Conservation (phyloP, 192 early-diverging fungal genomes). For the Ramicandelaber brevisporus region DNA sequence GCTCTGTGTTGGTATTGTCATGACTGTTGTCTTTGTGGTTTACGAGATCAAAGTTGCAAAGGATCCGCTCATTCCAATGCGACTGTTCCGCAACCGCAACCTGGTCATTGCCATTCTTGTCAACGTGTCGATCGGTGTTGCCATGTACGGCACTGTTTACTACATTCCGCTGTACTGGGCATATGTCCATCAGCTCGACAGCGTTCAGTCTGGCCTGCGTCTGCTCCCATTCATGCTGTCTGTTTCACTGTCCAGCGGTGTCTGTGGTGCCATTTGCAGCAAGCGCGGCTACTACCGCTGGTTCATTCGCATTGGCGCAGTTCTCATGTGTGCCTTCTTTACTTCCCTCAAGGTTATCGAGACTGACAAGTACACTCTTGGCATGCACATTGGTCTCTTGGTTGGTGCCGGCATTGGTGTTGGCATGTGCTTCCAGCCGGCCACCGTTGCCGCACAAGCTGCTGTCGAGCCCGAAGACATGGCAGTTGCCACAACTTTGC, state of each 20-base stretch:
- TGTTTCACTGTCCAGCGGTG: conserved; percentile 28
- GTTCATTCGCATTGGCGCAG: conserved; percentile 32
- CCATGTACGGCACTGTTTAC: no score
- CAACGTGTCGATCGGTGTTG: conserved; percentile 11
- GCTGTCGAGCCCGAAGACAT: conserved; percentile 26
- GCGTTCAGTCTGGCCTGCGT: conserved; percentile 41
- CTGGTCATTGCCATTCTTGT: conserved; percentile 4
- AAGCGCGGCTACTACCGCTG: conserved; percentile 27
- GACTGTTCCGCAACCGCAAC: conserved; percentile 24
- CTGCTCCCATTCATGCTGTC: conserved; percentile 48
- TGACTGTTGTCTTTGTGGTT: conserved; percentile 21
- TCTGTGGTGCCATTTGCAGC: conserved; percentile 29
- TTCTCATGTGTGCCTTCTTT: conserved; percentile 26
- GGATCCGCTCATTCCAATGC: conserved; percentile 35
- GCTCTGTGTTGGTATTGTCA: conserved; percentile 16
- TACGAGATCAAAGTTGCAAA: conserved; percentile 20
- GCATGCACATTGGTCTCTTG: conserved; percentile 28
- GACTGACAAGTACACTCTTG: conserved; percentile 12
- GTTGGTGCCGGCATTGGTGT: conserved; percentile 44
- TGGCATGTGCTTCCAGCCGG: conserved; percentile 42
- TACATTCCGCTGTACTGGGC: conserved; percentile 38
- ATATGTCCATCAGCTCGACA: conserved; percentile 32
- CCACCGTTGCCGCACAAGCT: conserved; percentile 36
- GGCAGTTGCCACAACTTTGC: conserved; percentile 31
- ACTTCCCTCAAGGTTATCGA: conserved; percentile 26